Conservation (phyloP, 129 eudicot species). For the Arctium lappa region DNA sequence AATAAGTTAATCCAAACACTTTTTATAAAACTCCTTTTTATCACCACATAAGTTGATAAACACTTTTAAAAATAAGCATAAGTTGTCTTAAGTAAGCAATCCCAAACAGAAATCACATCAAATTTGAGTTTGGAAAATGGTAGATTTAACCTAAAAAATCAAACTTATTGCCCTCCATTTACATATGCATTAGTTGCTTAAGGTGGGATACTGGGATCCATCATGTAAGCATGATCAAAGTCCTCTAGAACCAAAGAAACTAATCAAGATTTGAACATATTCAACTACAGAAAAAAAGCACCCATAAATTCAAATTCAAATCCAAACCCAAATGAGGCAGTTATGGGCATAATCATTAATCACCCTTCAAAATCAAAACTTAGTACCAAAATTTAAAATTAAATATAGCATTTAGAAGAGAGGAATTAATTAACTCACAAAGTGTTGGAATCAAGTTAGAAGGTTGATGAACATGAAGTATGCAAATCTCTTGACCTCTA, state of each 20-base stretch:
- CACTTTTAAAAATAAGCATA: no score
- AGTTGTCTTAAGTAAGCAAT: no score
- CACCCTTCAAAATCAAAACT: neutral
- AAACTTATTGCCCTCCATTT: neutral
- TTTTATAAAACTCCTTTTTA: no score
- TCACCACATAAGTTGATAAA: no score
- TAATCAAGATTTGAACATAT: neutral
- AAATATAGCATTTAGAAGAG: neutral
- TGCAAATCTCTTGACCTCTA: constrained; percentile 41
- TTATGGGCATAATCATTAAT: neutral
- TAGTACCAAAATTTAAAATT: neutral
- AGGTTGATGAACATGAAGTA: constrained; percentile 87
- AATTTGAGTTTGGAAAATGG: neutral
- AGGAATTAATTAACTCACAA: constrained; percentile 33
- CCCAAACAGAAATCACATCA: neutral
- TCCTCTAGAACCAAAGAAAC: neutral
- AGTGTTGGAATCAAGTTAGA: constrained; percentile 81
- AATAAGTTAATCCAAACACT: no score
- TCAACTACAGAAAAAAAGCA: neutral
- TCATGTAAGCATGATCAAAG: neutral
- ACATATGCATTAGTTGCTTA: neutral
- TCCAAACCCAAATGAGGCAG: neutral
- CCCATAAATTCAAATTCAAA: constrained; percentile 1
- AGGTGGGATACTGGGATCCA: neutral
- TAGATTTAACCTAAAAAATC: constrained; percentile 4